Evolutionary conservation across 495 filamentous ascomycete genomes (phyloP), one percentile per base, ranked within the genome.

Genomic region (Chaetomium cochliodes): DNA sequence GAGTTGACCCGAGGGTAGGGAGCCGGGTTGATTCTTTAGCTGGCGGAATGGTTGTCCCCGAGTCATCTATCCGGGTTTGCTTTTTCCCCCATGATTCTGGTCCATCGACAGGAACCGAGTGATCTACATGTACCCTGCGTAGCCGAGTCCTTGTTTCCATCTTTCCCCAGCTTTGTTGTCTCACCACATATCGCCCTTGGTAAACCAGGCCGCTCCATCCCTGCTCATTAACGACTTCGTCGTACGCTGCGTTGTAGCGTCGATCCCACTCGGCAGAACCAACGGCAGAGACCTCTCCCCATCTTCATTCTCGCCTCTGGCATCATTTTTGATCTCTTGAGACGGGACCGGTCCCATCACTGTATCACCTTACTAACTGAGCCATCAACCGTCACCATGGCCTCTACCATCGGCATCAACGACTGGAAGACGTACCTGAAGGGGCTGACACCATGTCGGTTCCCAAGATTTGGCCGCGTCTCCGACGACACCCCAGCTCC

Each of bases 381-480:
- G 22, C 11, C 46, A 50, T 49, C 0, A 49, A 37, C 15, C 33
- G 56, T 50, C 28, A 44, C n/a, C 55, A 41, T 23, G 16, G 11
- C 28, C 11, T 37, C 9, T 12, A 37, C 33, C 33, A 37, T 8
- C 33, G 33, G 5, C 3, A 44, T 63, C 66, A 63, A 41, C 37
- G 53, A 64, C 51, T 65, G 56, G 63, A 51, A 41, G 13, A 57
- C 60, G 41, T 52, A 44, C 42, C 65, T 61, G 53, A 44, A 54
- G 13, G 64, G 50, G 20, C 13, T 46, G 51, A 46, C 60, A 26
- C 28, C 66, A 23, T 67, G 67, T 39, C 67, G 52, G 46, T 72
- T 72, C 37, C 69, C 69, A 25, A 56, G 33, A 3, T 69, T 72
- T 33, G 60, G 56, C 47, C 60, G 66, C 18, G 41, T 47, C 8